phyloP scores from a whole-genome alignment of 805 yeast genomes.

The Jamesozyma lodderae region DNA sequence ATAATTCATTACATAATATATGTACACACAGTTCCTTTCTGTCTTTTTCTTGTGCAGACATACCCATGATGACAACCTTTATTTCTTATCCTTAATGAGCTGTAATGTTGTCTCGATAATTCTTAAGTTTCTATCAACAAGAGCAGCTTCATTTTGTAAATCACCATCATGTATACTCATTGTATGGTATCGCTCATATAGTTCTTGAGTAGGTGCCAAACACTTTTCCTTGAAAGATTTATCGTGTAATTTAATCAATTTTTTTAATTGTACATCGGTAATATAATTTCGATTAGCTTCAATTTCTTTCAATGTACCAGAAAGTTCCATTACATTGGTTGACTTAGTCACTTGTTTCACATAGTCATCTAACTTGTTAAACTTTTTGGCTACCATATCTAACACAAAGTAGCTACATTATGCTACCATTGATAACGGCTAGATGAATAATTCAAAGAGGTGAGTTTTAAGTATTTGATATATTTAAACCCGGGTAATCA shows the following conservation, averaged over 20 bases:
- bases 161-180: constrained; percentile 25
- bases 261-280: constrained; percentile 19
- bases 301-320: constrained; percentile 17
- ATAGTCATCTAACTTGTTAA: constrained; percentile 4
- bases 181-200: constrained; percentile 16
- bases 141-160: constrained; percentile 53
- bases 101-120: constrained; percentile 52
- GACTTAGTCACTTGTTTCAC: constrained; percentile 5
- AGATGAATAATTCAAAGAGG: too few species aligned
- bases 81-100: constrained; percentile 28
- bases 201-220: constrained; percentile 14
- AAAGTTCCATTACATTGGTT: constrained; percentile 7
- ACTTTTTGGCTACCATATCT: not conserved
- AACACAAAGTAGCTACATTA: too few species aligned
- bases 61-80: not conserved
- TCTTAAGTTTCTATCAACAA: constrained; percentile 61
- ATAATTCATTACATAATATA: not conserved
- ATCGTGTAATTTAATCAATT: constrained; percentile 24
- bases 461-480: too few species aligned
- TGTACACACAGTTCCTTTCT: constrained; percentile 2
- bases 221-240: constrained; percentile 19
- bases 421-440: too few species aligned
- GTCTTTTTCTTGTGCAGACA: not conserved
- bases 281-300: constrained; percentile 23
- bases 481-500: too few species aligned